Base-by-base conservation (phyloP, 306 rosid species). In the Citrullus mucosospermus region DNA sequence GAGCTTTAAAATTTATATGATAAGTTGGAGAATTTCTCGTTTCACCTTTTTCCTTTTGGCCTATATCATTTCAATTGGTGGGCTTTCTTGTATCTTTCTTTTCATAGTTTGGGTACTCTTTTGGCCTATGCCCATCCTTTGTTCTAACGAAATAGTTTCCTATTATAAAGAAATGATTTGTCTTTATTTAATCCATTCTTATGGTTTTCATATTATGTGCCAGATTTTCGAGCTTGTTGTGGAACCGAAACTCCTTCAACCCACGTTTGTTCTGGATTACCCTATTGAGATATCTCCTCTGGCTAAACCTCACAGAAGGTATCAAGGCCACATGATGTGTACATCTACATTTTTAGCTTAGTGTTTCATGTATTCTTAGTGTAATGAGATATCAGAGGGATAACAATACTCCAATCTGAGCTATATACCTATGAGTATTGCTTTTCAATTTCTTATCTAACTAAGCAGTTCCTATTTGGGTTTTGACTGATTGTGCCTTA, bases 301-400 rank as follows among this genome's bases (percentile, higher is more conserved):
- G 81, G 99, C 99, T 74, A 95, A 95, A 83, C 97, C 97, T 79
- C 99, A 95, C 82, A 83, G 93, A 80, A 95, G 99, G 99, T 92
- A 87, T 76, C 61, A 62, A 68, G 5, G 65, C 75, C 54, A 69
- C 43, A 73, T 66, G 32, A 13, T 41, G 80, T 17, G 11, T 76
- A 25, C 28, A 22, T 48, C 6, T 56, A 39, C 56, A 12, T 44
- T 57, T 57, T 41, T 76, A 38, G 39, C 50, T 36, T 56, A 15
- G 69, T 76, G 68, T 57, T 74, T 76, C 68, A 36, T 56, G 39
- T 44, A 20, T 53, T 75, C 50, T 32, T 54, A n/a, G 36, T 53
- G 32, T 34, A 32, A 54, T 75, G 50, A 54, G 65, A 75, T 56
- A 54, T 75, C 6, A 44, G 78, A 32, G 17, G 22, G 65, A 16